Evolutionary conservation across 495 filamentous ascomycete species (phyloP), one percentile per base, ranked within the genome.

Genomic region (Penicillium samsonianum): DNA sequence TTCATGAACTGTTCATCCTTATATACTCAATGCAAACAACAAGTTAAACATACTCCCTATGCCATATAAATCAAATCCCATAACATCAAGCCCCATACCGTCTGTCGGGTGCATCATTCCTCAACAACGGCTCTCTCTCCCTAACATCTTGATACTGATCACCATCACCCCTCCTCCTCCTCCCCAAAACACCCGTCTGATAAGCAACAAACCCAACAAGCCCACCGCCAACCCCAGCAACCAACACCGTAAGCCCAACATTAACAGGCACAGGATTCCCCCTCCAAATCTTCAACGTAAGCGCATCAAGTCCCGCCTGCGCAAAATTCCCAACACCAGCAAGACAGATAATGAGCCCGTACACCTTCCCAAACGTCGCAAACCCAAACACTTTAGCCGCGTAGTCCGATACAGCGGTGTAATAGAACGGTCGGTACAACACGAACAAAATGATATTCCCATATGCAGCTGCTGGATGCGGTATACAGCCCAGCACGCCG

Each of bases 381-480:
- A 96, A 96, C 8, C 94, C 93, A 69, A 98, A 98, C 31, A 98
- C 93, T 73, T 97, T 97, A 30, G 91, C 92, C 42, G 85, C 78
- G 70, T 96, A 97, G 75, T 98, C 94, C 9, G 78, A 82, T 1
- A 82, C 77, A 2, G 79, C 69, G 12, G 79, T 82, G 51, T 82
- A 82, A 50, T 82, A 83, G 52, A 83, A 77, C 0, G 80, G 80
- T 5, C 80, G 70, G 59, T 82, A 83, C 19, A 80, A 50, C 42
- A 78, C 90, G 67, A 98, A 98, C 0, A 97, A 81, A 41, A 78
- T 73, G 49, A 98, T 78, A 57, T 92, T 92, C 20, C 81, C 82
- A 60, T 95, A 95, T 0, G 85, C 91, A 0, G 91, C 88, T 64
- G 79, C 82, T 38, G 78, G 67, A 40, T 85, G 64, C 0, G 87